Evolutionary conservation across 2,329 filamentous ascomycete species (phyloP).

Genomic region (Penicillium verrucosum): DNA sequence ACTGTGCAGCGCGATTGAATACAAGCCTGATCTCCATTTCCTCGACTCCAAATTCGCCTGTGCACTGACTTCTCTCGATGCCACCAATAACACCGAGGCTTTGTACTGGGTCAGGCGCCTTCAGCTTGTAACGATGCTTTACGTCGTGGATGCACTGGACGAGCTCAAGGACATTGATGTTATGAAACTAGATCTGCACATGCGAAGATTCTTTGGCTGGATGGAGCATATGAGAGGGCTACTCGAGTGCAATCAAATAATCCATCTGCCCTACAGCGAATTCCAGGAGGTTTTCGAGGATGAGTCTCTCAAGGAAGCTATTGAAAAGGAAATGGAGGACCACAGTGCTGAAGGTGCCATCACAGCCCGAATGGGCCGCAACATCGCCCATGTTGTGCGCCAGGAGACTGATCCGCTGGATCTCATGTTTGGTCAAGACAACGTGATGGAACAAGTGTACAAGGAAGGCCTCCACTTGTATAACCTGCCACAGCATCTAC

Average conservation of each 20-base stretch:
- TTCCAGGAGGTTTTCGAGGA: slow-evolving; percentile 22
- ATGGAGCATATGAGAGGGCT: slow-evolving; percentile 22
- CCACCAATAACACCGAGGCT: slow-evolving; percentile 7
- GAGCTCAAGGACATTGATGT: slow-evolving; percentile 16
- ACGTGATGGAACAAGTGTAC: slow-evolving; percentile 31
- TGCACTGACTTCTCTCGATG: slow-evolving; percentile 4
- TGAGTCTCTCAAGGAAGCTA: slow-evolving; percentile 17
- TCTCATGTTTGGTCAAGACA: slow-evolving; percentile 34
- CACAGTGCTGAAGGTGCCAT: slow-evolving; percentile 32
- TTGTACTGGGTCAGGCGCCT: slow-evolving; percentile 23
- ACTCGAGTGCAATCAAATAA: slow-evolving; percentile 22
- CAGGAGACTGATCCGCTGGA: slow-evolving; percentile 32
- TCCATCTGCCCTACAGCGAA: slow-evolving; percentile 21
- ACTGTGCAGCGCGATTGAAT: slow-evolving; percentile 27
- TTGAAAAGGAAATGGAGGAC: slow-evolving; percentile 22
- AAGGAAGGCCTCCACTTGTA: slow-evolving; percentile 25
- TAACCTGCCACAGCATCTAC: slow-evolving; percentile 20
- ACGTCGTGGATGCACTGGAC: slow-evolving; percentile 28
- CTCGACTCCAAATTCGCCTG: slow-evolving; percentile 16
- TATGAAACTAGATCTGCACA: slow-evolving; percentile 23
- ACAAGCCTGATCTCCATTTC: slow-evolving; percentile 27
- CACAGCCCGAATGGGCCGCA: slow-evolving; percentile 29
- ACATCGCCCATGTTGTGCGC: slow-evolving; percentile 28
- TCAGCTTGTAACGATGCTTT: slow-evolving; percentile 30
- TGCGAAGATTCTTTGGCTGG: slow-evolving; percentile 31